Evolutionary conservation across 2,329 filamentous ascomycete genomes (phyloP), one percentile per base, ranked within the genome.

Genomic region (Arachnopeziza araneosa): DNA sequence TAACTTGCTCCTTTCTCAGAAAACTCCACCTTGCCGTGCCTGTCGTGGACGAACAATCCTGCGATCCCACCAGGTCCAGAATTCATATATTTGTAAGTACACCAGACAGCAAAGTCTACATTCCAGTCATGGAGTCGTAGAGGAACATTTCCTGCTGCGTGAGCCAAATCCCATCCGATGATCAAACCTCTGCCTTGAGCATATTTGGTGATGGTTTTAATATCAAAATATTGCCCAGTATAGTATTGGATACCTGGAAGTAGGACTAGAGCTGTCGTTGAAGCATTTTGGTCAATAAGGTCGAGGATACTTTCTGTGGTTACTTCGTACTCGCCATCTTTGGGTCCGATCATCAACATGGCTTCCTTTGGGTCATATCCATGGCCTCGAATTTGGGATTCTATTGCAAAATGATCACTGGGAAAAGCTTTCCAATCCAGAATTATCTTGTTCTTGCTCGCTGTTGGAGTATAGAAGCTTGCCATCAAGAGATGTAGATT

Each of bases 71-170:
- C 92, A 0, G 92, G 91, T 0, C 92, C 92, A 24, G 87, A 86
- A 71, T 96, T 96, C 72, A 96, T 83, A 76, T 96, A 96, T 77
- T 96, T 96, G 80, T 96, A 96, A 21, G 88, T 93, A 75, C 92
- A 96, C 92, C 92, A 96, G 57, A 84, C 90, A 19, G 93, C 92
- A 69, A 96, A 96, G 73, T 96, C 92, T 36, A 96, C 91, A 66
- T 89, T 82, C 92, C 92, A 96, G 68, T 93, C 90, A 74, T 96
- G 91, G 22, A 96, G 80, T 60, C 80, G 76, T 21, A 96, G 75
- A 50, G 89, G 85, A 1, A 96, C 89, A 70, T 96, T 96, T 32
- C 92, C 92, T 23, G 84, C 89, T 0, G 91, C 90, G 73, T 96
- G 91, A 0, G 92, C 92, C 24, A 95, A 85, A 71, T 96, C 92